Evolutionary conservation across 768 basidiomycete genomes (phyloP), one percentile per base, ranked within the genome.

Genomic region (Sutorius australiensis): DNA sequence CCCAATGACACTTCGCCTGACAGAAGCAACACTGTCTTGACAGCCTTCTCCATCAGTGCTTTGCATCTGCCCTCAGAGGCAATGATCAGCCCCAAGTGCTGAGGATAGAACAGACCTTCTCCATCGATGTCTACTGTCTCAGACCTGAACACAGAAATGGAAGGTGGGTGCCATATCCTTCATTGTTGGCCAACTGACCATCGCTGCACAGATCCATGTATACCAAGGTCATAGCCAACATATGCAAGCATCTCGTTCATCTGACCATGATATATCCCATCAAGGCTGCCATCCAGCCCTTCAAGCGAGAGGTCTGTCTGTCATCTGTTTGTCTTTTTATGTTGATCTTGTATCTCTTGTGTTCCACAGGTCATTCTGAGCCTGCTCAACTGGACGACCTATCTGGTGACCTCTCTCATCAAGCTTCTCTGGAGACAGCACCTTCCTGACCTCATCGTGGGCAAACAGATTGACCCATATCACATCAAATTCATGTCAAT

Each of bases 401-500:
- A 39, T 8, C 56, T 49, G 0, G 2, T 58, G 10, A 50, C 49
- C 2, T 12, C 13, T 1, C 1, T 42, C 2, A 50, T 54, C 11
- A 24, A 57, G 9, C 2, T 24, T 0, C 1, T 54, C 0, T 57
- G 53, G 45, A 30, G 48, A 17, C 32, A 54, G 7, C 11, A 21
- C 3, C 0, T 17, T 0, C 3, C 4, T 7, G 8, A 12, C 21
- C 21, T 40, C 12, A 1, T 13, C 1, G 6, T 14, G 0, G 39
- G 39, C 6, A 13, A 21, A 3, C 2, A 1, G 2, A 13, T 57
- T 1, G 14, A 24, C 24, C 46, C 46, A 0, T 55, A 55, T 8
- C 19, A 37, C 2, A 11, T 58, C 2, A 46, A 55, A 13, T 32
- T 58, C 42, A 51, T 58, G 53, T 42, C 53, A 3, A 58, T 58